These are phyloP conservation scores for Candida dajiaensis DNA, from an alignment of 805 yeast species.

Conservation along the genomic window DNA sequence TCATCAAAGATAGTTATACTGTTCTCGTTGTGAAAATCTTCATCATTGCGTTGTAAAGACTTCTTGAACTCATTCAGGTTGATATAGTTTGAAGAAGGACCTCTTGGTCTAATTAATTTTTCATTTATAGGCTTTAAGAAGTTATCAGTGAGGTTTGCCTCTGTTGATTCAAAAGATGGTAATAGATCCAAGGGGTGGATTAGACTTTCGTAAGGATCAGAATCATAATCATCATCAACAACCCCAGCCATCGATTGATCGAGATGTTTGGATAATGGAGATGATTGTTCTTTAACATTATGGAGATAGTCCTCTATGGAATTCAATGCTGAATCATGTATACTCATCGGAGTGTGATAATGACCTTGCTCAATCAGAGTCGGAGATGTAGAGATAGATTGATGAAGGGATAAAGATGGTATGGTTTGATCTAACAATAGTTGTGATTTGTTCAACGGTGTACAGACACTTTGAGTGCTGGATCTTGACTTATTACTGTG, in stretches of 20 bases:
- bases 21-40: not conserved
- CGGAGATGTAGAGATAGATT: constrained; percentile 3
- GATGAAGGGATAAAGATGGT: constrained; percentile 2
- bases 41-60: not conserved
- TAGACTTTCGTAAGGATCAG: constrained; percentile 20
- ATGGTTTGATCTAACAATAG: not conserved
- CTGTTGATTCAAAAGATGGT: constrained; percentile 6
- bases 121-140: not conserved
- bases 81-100: constrained; percentile 15
- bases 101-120: constrained; percentile 4
- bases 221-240: not conserved
- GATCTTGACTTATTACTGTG: not conserved
- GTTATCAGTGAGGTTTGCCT: not conserved
- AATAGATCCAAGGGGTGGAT: constrained; percentile 21
- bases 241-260: not conserved
- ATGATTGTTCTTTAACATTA: not conserved
- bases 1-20: constrained; percentile 1
- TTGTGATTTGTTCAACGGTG: not conserved
- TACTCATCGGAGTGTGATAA: not conserved
- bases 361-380: not conserved
- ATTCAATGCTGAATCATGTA: constrained; percentile 2
- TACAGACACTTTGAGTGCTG: not conserved
- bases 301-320: constrained; percentile 1
- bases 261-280: not conserved
- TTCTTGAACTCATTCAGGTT: constrained; percentile 10